These are phyloP conservation scores for Monilinia fructigena DNA, from an alignment of 2,329 filamentous ascomycete species.

Conservation along the genomic window DNA sequence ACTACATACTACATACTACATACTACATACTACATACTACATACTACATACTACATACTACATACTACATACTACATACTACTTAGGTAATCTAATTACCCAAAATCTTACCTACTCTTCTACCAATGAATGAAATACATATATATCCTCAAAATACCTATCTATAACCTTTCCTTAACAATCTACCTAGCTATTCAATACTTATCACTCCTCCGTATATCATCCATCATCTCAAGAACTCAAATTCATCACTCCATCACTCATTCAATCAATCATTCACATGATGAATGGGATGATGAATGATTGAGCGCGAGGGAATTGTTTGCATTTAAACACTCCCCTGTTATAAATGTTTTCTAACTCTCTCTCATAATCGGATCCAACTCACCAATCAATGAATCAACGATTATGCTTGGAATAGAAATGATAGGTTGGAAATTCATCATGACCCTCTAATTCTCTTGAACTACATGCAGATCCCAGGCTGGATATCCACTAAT, in stretches of 20 bases:
- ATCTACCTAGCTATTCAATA: too few relatives aligned
- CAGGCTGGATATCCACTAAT: constrained; percentile 1
- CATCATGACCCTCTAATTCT: constrained; percentile 4
- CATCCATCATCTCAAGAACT: neutral
- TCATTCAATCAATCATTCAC: too few relatives aligned
- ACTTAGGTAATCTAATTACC: too few relatives aligned
- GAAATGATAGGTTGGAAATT: constrained; percentile 2
- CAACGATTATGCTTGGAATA: constrained; percentile 5
- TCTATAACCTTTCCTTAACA: too few relatives aligned
- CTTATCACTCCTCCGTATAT: too few relatives aligned
- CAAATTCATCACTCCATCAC: neutral
- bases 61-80: too few relatives aligned
- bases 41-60: too few relatives aligned
- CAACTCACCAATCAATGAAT: neutral
- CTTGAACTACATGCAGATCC: constrained; percentile 6
- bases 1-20: too few relatives aligned
- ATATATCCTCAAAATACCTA: neutral
- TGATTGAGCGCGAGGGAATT: too few relatives aligned
- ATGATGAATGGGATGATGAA: too few relatives aligned
- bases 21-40: too few relatives aligned
- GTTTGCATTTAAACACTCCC: neutral
- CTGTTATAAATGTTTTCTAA: neutral
- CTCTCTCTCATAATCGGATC: too few relatives aligned
- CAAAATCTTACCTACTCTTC: neutral
- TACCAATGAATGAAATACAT: neutral